Conservation (phyloP, 805 yeast species). For the Maudiozyma serrabonitensis region DNA sequence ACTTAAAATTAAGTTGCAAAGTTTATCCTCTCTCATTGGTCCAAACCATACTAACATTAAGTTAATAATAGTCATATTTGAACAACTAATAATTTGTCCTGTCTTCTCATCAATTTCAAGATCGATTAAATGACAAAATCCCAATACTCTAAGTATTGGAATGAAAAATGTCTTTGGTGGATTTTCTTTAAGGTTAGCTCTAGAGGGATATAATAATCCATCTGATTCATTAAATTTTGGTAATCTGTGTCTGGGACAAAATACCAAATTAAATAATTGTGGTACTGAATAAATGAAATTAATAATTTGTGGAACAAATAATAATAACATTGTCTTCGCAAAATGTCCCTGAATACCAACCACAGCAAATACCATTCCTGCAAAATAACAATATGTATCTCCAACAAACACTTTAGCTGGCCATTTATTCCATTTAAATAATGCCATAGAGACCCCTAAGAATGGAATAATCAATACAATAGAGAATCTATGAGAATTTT, state of each 20-base stretch:
- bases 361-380: constrained; percentile 98
- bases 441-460: constrained; percentile 70
- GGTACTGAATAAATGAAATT: constrained; percentile 90
- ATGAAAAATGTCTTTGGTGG: constrained; percentile 28
- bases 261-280: constrained; percentile 75
- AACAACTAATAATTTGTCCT: constrained; percentile 35
- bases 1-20: constrained; percentile 50
- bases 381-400: constrained; percentile 94
- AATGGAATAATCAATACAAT: constrained; percentile 75
- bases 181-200: constrained; percentile 34
- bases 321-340: constrained; percentile 79
- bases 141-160: constrained; percentile 36
- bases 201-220: constrained; percentile 69
- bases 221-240: constrained; percentile 64
- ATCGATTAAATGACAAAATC: constrained; percentile 36
- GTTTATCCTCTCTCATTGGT: constrained; percentile 73
- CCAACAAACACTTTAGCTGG: constrained; percentile 95
- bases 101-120: constrained; percentile 35
- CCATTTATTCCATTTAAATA: constrained; percentile 74
- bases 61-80: constrained; percentile 85
- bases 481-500: constrained; percentile 75
- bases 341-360: constrained; percentile 95
- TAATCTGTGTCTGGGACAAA: constrained; percentile 92
- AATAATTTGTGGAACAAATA: constrained; percentile 84
- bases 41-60: constrained; percentile 78